Percentiles rank a stretch among this genome's conserved stretches.
Evolutionary conservation across 257 asterid species (phyloP).

Genomic region (Solanum corneliomulleri): DNA sequence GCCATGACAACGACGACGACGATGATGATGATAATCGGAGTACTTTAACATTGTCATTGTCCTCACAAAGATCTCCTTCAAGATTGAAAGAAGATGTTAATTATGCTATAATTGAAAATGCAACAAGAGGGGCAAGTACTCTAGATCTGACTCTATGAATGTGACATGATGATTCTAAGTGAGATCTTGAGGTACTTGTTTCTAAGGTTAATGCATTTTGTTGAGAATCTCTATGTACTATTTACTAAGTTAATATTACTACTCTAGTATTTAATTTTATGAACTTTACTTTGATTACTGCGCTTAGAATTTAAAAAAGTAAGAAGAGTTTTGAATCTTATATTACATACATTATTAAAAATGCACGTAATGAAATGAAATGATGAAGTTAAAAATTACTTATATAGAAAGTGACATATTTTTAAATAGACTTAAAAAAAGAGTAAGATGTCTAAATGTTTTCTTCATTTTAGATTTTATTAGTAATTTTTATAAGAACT

Average conservation of each 20-base stretch:
- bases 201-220: not conserved
- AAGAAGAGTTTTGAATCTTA: not conserved
- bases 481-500: not conserved
- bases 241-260: not conserved
- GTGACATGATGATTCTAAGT: slow-evolving; percentile 52
- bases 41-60: slow-evolving; percentile 28
- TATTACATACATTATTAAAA: not conserved
- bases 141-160: slow-evolving; percentile 97
- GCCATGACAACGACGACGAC: not conserved
- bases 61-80: slow-evolving; percentile 13
- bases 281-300: not conserved
- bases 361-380: not conserved
- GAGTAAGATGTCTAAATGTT: not conserved
- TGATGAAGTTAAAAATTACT: not conserved
- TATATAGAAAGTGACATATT: not conserved
- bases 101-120: slow-evolving; percentile 8
- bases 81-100: slow-evolving; percentile 21
- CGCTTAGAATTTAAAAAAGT: not conserved
- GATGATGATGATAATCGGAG: slow-evolving; percentile 22
- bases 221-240: not conserved
- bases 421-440: not conserved
- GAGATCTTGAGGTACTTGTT: slow-evolving; percentile 47
- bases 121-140: slow-evolving; percentile 61
- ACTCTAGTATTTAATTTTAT: not conserved
- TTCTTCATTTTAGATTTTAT: not conserved